Conservation (phyloP, 2,329 filamentous ascomycete genomes). For the Sclerotinia nivalis region DNA sequence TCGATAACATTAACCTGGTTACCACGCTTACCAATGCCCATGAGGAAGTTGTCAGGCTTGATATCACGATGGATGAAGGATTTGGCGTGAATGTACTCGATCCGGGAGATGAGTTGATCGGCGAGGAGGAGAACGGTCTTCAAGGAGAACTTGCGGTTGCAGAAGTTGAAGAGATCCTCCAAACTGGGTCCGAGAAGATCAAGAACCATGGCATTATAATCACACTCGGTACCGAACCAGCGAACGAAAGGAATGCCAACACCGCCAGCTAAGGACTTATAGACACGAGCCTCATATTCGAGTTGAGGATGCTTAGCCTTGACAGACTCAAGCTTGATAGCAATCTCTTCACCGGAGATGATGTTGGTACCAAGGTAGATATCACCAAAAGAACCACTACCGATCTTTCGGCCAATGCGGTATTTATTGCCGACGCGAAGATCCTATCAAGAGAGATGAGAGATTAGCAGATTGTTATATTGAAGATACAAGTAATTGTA, state of each 20-base stretch:
- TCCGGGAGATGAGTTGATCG: slow-evolving; percentile 97
- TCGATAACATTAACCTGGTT: slow-evolving; percentile 99
- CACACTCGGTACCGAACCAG: slow-evolving; percentile 99
- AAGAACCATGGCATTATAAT: slow-evolving; percentile 99
- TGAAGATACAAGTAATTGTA: background rate
- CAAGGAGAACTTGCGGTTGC: slow-evolving; percentile 98
- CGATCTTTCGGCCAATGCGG: slow-evolving; percentile 98
- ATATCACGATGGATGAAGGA: slow-evolving; percentile 99
- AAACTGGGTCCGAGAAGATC: slow-evolving; percentile 93
- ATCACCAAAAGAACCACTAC: slow-evolving; percentile 95
- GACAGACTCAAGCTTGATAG: slow-evolving; percentile 98
- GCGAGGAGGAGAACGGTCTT: slow-evolving; percentile 97
- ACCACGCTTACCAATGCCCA: slow-evolving; percentile 98
- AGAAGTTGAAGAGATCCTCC: slow-evolving; percentile 99
- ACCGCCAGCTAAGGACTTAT: slow-evolving; percentile 86
- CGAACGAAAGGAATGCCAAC: slow-evolving; percentile 98
- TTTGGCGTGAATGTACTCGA: slow-evolving; percentile 99
- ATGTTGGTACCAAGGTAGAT: slow-evolving; percentile 99
- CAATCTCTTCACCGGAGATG: slow-evolving; percentile 98
- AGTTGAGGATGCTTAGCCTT: slow-evolving; percentile 99
- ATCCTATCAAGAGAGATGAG: slow-evolving; percentile 61
- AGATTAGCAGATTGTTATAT: slow-evolving; percentile 32
- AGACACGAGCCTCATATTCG: slow-evolving; percentile 96
- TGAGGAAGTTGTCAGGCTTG: slow-evolving; percentile 99
- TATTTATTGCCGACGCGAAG: slow-evolving; percentile 99